Evolutionary conservation across 768 basidiomycete genomes (phyloP).

Genomic region (Lactarius indigo): DNA sequence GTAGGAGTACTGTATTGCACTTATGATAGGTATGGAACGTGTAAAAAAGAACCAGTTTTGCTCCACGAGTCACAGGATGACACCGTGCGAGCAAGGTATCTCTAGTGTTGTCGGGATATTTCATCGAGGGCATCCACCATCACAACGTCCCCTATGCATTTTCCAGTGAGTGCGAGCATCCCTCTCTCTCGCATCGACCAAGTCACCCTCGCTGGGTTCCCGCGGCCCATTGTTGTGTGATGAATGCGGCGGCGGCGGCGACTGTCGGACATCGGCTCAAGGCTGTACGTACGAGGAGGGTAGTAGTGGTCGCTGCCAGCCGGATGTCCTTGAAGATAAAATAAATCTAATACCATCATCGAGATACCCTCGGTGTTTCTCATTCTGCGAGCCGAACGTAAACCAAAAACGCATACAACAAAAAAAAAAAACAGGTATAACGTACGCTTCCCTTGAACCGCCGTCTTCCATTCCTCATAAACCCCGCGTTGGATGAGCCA

Average conservation of each 20-base stretch:
- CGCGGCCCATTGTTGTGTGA: neutral
- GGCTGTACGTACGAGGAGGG: neutral
- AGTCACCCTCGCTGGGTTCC: constrained; percentile 6
- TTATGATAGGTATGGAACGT: neutral
- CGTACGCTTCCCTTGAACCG: neutral
- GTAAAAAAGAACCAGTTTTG: neutral
- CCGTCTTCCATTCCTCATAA: constrained; percentile 9
- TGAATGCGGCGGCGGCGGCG: neutral
- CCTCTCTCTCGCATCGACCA: neutral
- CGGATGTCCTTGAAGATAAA: too few relatives aligned
- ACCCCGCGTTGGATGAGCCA: constrained; percentile 5
- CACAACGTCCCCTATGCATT: neutral
- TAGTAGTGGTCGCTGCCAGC: neutral
- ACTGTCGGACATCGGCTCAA: neutral
- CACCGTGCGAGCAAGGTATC: neutral
- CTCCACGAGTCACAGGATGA: neutral
- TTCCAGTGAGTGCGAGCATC: neutral
- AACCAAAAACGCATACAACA: neutral
- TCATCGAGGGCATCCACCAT: neutral
- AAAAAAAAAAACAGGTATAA: too few relatives aligned
- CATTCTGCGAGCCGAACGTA: neutral
- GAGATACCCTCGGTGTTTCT: neutral
- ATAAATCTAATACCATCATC: too few relatives aligned
- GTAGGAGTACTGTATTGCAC: neutral
- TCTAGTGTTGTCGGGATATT: neutral